Evolutionary conservation across 192 early-diverging fungal species (phyloP).

Genomic region (Mycoemilia scoparia): DNA sequence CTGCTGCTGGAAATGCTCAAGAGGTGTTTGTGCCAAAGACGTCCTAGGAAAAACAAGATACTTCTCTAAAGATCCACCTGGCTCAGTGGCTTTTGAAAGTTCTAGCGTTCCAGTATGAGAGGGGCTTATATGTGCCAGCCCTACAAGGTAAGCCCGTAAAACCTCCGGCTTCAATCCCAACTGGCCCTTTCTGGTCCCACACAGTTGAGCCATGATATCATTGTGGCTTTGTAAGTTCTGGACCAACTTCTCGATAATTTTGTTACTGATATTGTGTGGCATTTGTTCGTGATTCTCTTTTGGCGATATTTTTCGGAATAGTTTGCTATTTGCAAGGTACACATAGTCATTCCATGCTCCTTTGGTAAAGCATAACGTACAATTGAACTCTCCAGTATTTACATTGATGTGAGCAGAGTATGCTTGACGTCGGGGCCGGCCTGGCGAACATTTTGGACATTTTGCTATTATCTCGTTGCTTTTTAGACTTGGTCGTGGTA

Average conservation of each 20-base stretch:
- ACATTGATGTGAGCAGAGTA: conserved; percentile 34
- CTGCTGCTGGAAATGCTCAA: conserved; percentile 4
- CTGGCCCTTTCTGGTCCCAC: conserved; percentile 16
- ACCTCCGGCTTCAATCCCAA: conserved; percentile 16
- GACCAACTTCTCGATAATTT: conserved; percentile 5
- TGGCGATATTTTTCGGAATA: conserved; percentile 21
- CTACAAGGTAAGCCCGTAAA: conserved; percentile 27
- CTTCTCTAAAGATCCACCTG: conserved; percentile 7
- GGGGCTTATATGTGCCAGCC: conserved; percentile 24
- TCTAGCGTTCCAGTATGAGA: conserved; percentile 9
- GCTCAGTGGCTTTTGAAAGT: conserved; percentile 13
- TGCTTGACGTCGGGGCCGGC: conserved; percentile 28
- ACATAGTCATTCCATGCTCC: conserved; percentile 40
- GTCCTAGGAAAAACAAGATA: conserved; percentile 32
- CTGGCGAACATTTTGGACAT: conserved; percentile 26
- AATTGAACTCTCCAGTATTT: conserved; percentile 33
- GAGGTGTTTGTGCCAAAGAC: conserved; percentile 31
- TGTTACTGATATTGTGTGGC: conserved; percentile 19
- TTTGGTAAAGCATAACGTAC: conserved; percentile 33
- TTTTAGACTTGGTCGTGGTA: conserved; percentile 26
- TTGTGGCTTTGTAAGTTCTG: conserved; percentile 15
- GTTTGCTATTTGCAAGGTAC: conserved; percentile 17
- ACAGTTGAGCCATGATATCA: conserved; percentile 17
- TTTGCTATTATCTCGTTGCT: conserved; percentile 28
- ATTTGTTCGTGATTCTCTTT: conserved; percentile 2